Base-by-base conservation (phyloP, 208 protist species). In the Leishmania arabica region DNA sequence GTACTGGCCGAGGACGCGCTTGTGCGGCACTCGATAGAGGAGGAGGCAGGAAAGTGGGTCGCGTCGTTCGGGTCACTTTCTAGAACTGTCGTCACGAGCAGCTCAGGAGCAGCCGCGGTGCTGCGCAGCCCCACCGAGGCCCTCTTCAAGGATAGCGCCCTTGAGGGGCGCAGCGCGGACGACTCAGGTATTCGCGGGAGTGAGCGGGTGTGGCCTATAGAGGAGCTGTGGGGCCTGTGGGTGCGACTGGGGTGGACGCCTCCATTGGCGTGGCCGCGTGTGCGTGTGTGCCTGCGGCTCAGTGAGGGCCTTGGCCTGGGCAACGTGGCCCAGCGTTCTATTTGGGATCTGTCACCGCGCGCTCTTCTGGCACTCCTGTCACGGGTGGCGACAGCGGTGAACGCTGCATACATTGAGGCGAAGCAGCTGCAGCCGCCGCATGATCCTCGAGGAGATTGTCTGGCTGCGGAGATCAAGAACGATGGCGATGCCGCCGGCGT, bases 211-310 rank as follows among this genome's bases (percentile, higher is more conserved):
- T 82, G 77, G 82, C 17, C 78, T 8, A 24, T 82, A 5, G 47
- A 66, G 9, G 66, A 71, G 34, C 21, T 86, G 40, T 86, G 82
- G 82, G 40, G 34, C 1, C 42, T 82, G 82, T 86, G 82, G 82
- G 54, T 56, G 21, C 82, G 72, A 11, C 82, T 86, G 3, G 82
- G 78, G 5, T 86, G 82, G 82, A 77, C 40, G 5, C 82, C 82
- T 40, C 78, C 82, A n/a, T 6, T n/a, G 21, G 47, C 40, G 7
- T n/a, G 31, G 49, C 15, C 21, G 37, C 8, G 53, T 42, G 70
- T 79, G 15, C 66, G 31, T 27, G 82, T 82, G 42, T n/a, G 64
- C 54, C 66, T 82, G 40, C 76, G 31, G 4, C 21, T 47, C 40
- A 21, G 40, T 11, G 53, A 62, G 37, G n/a, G 40, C 40, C 0